Base-by-base conservation (phyloP, 371 early-diverging fungal species). In the Lichtheimia corymbifera region DNA sequence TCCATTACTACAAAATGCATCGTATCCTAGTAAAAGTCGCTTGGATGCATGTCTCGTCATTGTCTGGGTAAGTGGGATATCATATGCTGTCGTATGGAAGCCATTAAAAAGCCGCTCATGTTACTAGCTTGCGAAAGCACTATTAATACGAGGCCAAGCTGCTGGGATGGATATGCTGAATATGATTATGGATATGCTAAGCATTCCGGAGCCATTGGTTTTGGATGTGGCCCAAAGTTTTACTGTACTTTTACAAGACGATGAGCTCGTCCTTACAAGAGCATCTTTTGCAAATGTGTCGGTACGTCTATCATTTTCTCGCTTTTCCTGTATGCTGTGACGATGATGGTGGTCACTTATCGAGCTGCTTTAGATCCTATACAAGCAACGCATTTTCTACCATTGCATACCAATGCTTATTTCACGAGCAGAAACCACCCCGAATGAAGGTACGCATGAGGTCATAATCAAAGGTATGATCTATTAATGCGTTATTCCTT, bases 381-480 rank as follows among this genome's bases (percentile, higher is more conserved):
- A 89, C 71, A 90, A 90, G 68, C 96, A 96, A 68, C 78, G 91
- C 14, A 88, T 95, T 65, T 96, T 93, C 71, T 83, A 85, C 47
- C 73, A 78, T 28, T 84, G 87, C 47, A 72, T 90, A 22, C 94
- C 97, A 11, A 76, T 75, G 28, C 71, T 97, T 11, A 82, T 90
- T 2, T 49, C 78, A 0, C 84, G 89, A 0, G 93, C 93, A 65
- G 76, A 80, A 7, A 44, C 55, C 11, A 64, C 88, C 1, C 22
- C 47, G 7, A 25, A 55, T 2, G 66, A 76, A 42, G 82, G 80
- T 79, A 73, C 15, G 15, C 1, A 18, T 15, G n/a, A 67, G 93
- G 93, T 27, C 84, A 85, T 63, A 86, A 86, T n/a, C n/a, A n/a
- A n/a, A n/a, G n/a, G n/a, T n/a, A n/a, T n/a, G n/a, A n/a, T n/a